Evolutionary conservation across 306 rosid genomes (phyloP), one percentile per base, ranked within the genome.

Genomic region (Sindora glabra): DNA sequence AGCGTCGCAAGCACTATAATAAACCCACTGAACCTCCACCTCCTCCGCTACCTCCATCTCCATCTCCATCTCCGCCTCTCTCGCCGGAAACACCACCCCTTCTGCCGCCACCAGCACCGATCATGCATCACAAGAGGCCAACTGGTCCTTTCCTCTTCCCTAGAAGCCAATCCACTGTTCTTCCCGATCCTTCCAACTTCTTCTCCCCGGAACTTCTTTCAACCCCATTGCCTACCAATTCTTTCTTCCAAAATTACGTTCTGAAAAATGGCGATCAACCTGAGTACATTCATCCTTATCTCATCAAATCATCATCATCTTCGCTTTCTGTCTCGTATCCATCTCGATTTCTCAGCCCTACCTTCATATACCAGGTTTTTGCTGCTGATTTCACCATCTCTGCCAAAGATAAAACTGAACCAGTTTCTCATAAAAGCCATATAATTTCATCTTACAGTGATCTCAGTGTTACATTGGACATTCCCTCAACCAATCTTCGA

Each of bases 281-380:
- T 10, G 97, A 87, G 23, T 90, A 80, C 71, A 56, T 87, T 73
- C 97, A 90, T 58, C 97, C 95, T 3, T 90, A 90, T 69, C 79
- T 80, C 51, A 45, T 87, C 60, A 81, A 83, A 79, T 65, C 94
- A 23, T 53, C 89, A 4, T 40, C 44, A 64, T 77, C 84, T 17
- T 58, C 91, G 0, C 79, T 90, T 1, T 70, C 90, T 0, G 12
- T 75, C 63, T 90, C 83, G 0, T 83, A 82, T 84, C 96, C 97
- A 47, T 40, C 89, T 22, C 86, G 72, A 29, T 42, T 87, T 48
- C 67, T 50, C 63, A 73, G 48, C 29, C 17, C 94, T 1, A 68
- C 89, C 50, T 55, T 85, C 48, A 13, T 79, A 2, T 87, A 77
- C 76, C 96, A 90, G 14, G 48, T 73, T 44, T 90, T 85, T 59